Evolutionary conservation across 139 green algal species (phyloP), one percentile per base, ranked within the genome.

Genomic region (Picochlorum sp.): DNA sequence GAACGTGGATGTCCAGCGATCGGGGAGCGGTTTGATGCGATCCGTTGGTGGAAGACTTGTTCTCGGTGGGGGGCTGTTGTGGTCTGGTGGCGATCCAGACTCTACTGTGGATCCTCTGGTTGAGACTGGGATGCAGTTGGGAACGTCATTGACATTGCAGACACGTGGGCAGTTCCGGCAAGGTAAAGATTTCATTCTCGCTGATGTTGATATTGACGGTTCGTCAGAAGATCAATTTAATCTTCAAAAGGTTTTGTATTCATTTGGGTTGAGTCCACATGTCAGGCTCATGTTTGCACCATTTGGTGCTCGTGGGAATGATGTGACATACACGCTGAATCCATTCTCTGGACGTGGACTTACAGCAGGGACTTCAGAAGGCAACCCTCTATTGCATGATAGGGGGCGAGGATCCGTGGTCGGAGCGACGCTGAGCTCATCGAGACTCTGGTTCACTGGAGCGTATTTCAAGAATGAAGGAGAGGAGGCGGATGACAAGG

Each of bases 171-270:
- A 34, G 44, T 28, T 71, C 37, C 63, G 70, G 3, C 56, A 63
- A 6, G 70, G 70, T 2, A 46, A 46, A 26, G 70, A 76, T 57
- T 51, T 28, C 30, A 30, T 76, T 52, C 34, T 62, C 6, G 71
- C 58, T 16, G 71, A 77, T 47, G 59, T 57, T 46, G 15, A 38
- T 18, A 18, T 77, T 15, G 58, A 65, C 15, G 20, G 52, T 13
- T 34, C 21, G 2, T 58, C 44, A 20, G 15, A 18, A 4, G 21
- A 59, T 49, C 47, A 58, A 30, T 41, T 69, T n/a, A 37, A 20
- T 32, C 21, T 77, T 49, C 45, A 58, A 15, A 71, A 66, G 62
- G 46, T 83, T 32, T 50, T 83, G n/a, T 82, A 80, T 38, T 56
- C 52, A 11, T 52, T 50, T n/a, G 50, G 63, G 14, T 10, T 74